Base-by-base conservation (phyloP, 2,329 filamentous ascomycete species). In the Diaporthe ampelina region DNA sequence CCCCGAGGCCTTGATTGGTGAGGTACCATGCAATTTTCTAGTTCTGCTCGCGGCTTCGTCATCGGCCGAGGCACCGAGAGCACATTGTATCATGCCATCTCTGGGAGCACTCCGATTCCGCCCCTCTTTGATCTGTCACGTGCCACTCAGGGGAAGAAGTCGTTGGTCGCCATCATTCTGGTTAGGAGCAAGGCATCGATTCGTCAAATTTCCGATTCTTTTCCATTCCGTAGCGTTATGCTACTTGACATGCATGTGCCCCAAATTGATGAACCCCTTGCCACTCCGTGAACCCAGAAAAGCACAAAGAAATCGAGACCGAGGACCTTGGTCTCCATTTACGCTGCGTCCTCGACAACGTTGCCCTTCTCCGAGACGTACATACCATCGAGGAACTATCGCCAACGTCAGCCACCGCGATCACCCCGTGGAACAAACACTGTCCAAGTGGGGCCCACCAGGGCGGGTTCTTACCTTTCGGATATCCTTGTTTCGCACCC, bases 401-500 rank as follows among this genome's bases (percentile, higher is more conserved):
- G 19, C 6, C 48, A 52, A 24, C 13, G 48, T 52, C 48, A 52
- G 48, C 48, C 48, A 26, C 48, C 48, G n/a, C 48, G 3, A 17
- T 37, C 21, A 37, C 48, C 17, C 10, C 13, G 8, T 17, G 17
- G 48, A 19, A 65, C 21, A 29, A 21, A 21, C 26, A 5, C 26
- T 19, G 26, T 40, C 57, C 57, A 24, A 59, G 7, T 26, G 11
- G 6, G 35, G 61, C 17, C 52, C 40, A 2, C n/a, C 24, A 5
- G 54, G 45, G 43, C 56, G 50, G 21, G 48, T 24, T 35, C 75
- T 73, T 75, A 95, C 94, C 94, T 98, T 98, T 90, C 97, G 95
- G 91, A 99, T 99, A 98, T 99, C 97, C 95, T 99, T 99, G 94
- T 99, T 99, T 88, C 95, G 93, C 88, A 99, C 97, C 89, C 92